These are phyloP conservation scores for Pythium aristosporum DNA, from an alignment of 352 stramenopile species.

Conservation along the genomic window DNA sequence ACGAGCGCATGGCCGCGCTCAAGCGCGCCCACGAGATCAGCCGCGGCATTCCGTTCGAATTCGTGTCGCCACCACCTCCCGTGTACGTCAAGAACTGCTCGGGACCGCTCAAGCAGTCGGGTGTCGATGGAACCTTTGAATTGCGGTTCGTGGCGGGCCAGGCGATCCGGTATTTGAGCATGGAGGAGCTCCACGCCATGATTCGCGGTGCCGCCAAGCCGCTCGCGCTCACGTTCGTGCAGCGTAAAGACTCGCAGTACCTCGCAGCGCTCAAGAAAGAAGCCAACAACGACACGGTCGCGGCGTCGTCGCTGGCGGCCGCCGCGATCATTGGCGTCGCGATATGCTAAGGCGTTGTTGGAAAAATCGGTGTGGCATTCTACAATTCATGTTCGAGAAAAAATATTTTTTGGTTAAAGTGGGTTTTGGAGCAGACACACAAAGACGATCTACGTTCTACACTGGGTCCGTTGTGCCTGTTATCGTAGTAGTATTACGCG, in stretches of 20 bases:
- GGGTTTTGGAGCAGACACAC: too few relatives aligned
- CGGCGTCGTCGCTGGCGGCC: constrained; percentile 26
- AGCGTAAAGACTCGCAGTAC: constrained; percentile 52
- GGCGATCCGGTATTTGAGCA: constrained; percentile 56
- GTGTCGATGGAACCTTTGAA: constrained; percentile 63
- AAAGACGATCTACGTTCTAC: too few relatives aligned
- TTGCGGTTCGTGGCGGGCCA: constrained; percentile 54
- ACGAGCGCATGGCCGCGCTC: constrained; percentile 46
- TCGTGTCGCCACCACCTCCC: constrained; percentile 46
- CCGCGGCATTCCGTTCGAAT: constrained; percentile 60
- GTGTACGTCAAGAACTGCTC: constrained; percentile 54
- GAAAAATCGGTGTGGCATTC: too few relatives aligned
- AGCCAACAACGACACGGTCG: constrained; percentile 24
- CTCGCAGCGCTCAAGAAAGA: constrained; percentile 32
- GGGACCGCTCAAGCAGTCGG: constrained; percentile 41
- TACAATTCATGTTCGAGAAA: too few relatives aligned
- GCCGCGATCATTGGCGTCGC: constrained; percentile 28
- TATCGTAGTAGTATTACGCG: background rate
- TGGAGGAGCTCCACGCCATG: constrained; percentile 64
- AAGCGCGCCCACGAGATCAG: constrained; percentile 47
- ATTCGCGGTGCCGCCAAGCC: constrained; percentile 59
- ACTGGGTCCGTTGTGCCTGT: too few relatives aligned
- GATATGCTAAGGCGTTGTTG: constrained; percentile 13
- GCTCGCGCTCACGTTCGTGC: constrained; percentile 59
- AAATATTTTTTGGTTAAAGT: too few relatives aligned